These are phyloP conservation scores for Mallotus japonicus DNA, from an alignment of 441 rosid species.

Conservation along the genomic window DNA sequence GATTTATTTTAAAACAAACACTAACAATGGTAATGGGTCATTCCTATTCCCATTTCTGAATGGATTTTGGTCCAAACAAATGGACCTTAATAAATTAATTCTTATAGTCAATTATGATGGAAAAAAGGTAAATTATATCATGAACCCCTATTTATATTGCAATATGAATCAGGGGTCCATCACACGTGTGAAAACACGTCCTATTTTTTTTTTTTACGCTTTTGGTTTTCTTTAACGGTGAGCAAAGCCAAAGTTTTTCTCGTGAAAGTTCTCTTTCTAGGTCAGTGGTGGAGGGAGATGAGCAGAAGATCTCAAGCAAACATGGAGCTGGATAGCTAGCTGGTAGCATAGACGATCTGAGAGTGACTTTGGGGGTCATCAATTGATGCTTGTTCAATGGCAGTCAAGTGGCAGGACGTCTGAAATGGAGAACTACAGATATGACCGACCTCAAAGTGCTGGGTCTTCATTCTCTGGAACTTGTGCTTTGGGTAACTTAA, in stretches of 20 bases:
- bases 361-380: slow-evolving; percentile 37
- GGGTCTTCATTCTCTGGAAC: slow-evolving; percentile 57
- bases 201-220: too few relatives aligned
- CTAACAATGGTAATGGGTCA: too few relatives aligned
- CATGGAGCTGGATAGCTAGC: slow-evolving; percentile 41
- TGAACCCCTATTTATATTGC: too few relatives aligned
- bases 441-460: slow-evolving; percentile 65
- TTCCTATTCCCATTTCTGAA: too few relatives aligned
- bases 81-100: too few relatives aligned
- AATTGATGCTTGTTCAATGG: slow-evolving; percentile 45
- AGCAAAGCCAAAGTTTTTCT: slow-evolving; percentile 33
- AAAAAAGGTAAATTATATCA: too few relatives aligned
- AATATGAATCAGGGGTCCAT: too few relatives aligned
- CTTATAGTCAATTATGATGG: too few relatives aligned
- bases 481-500: slow-evolving; percentile 7
- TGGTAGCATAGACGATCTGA: slow-evolving; percentile 31
- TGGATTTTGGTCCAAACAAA: too few relatives aligned
- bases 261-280: slow-evolving; percentile 37
- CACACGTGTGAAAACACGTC: too few relatives aligned
- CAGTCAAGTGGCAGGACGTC: slow-evolving; percentile 71
- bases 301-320: slow-evolving; percentile 34
- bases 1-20: too few relatives aligned
- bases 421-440: slow-evolving; percentile 65
- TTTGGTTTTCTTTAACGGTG: not conserved
- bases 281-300: slow-evolving; percentile 37